Base-by-base conservation (phyloP, 164 flowering plant species). In the Liquidambar formosana region DNA sequence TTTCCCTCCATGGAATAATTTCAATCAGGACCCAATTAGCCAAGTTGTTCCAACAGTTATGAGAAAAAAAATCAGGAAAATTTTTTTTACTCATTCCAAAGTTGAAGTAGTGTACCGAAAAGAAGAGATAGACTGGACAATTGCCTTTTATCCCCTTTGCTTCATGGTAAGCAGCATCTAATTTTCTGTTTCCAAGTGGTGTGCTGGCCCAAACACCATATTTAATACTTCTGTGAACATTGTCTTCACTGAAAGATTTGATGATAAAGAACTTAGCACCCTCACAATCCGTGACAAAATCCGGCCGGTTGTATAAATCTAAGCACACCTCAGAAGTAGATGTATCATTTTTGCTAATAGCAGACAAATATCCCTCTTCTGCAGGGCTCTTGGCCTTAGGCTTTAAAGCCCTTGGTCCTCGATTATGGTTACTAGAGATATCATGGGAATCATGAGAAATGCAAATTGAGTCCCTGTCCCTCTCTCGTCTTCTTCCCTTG, bases 211-310 rank as follows among this genome's bases (percentile, higher is more conserved):
- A 80, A 41, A 75, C 78, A 49, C 33, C 44, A 44, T 80, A 80
- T 61, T 80, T 80, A 8, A 80, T 75, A n/a, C 83, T 77, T 45
- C 67, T 80, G 27, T 80, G 83, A 48, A 80, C 79, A 69, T 80
- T 72, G 56, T 80, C 81, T 53, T 80, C 81, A 60, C 81, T 77
- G 56, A 64, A 80, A 22, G 83, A 77, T 57, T 80, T 80, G 62
- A 80, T 77, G 21, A 80, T 49, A 44, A 75, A 80, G 54, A 80
- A 80, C 63, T 77, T 80, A 15, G 83, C 83, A 69, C 64, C 53
- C 61, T 63, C 70, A 22, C 75, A 74, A 16, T 75, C 79, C 0
- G 73, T 67, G 23, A 47, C 61, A 68, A 80, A 80, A 60, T 80
- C 79, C 4, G 25, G 69, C 28, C 52, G 63, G 66, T 75, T 76